These are phyloP conservation scores for Pezizomycotina sp. DNA, from an alignment of 2,329 filamentous ascomycete species.

Conservation along the genomic window DNA sequence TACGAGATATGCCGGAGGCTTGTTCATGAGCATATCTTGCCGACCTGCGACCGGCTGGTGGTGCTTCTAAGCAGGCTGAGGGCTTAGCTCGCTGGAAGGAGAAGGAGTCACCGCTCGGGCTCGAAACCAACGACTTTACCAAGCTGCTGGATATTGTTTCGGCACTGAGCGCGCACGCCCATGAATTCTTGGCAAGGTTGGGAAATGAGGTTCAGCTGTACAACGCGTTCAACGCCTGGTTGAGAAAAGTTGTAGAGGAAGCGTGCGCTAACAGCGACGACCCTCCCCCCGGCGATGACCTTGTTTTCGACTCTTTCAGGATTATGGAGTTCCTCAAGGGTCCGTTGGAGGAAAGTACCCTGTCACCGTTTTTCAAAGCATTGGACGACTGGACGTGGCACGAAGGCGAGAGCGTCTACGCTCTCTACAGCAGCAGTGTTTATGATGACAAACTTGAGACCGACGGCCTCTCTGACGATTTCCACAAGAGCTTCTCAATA, in stretches of 20 bases:
- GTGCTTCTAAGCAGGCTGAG: constrained; percentile 69
- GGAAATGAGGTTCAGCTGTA: constrained; percentile 25
- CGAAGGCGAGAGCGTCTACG: constrained; percentile 23
- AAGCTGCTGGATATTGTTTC: constrained; percentile 24
- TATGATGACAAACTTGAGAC: constrained; percentile 9
- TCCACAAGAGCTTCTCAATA: too few relatives aligned
- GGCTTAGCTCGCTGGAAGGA: constrained; percentile 54
- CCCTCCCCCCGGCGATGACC: constrained; percentile 13
- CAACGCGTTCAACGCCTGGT: constrained; percentile 24
- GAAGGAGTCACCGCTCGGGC: constrained; percentile 24
- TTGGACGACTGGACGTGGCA: constrained; percentile 17
- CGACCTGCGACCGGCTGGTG: constrained; percentile 65
- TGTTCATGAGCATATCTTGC: constrained; percentile 73
- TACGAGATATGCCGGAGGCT: constrained; percentile 62
- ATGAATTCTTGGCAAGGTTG: constrained; percentile 24
- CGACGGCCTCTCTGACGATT: constrained; percentile 6
- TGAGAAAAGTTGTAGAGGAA: constrained; percentile 24
- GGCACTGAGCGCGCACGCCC: constrained; percentile 22
- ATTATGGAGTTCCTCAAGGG: constrained; percentile 25
- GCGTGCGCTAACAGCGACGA: constrained; percentile 23
- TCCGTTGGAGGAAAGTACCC: constrained; percentile 23
- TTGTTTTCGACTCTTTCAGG: constrained; percentile 23
- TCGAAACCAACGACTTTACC: constrained; percentile 25
- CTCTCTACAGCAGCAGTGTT: constrained; percentile 19
- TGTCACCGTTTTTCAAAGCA: constrained; percentile 22